Evolutionary conservation across 2,329 filamentous ascomycete species (phyloP).

Genomic region (Septoria linicola): DNA sequence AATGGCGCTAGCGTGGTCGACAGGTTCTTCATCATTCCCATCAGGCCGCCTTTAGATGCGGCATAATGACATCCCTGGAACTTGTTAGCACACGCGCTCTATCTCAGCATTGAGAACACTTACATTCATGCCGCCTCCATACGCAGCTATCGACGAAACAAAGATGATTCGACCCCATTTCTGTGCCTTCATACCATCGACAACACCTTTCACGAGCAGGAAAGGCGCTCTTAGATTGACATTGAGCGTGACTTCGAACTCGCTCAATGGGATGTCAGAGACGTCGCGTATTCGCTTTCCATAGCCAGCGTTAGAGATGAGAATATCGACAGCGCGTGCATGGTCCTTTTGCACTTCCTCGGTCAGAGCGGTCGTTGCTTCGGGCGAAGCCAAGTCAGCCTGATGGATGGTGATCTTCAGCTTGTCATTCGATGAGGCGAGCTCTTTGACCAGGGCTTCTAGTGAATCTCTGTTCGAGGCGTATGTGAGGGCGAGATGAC

Average conservation of each 20-base stretch:
- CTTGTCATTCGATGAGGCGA: slow-evolving; percentile 18
- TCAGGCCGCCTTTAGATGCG: slow-evolving; percentile 44
- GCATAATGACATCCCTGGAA: slow-evolving; percentile 30
- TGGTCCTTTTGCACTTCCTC: slow-evolving; percentile 55
- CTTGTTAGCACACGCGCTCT: slow-evolving; percentile 3
- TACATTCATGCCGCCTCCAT: slow-evolving; percentile 64
- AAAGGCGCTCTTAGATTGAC: slow-evolving; percentile 64
- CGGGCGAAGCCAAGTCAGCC: slow-evolving; percentile 56
- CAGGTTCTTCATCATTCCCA: slow-evolving; percentile 65
- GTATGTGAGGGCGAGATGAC: slow-evolving; percentile 60
- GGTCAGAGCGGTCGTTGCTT: slow-evolving; percentile 56
- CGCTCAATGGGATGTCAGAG: slow-evolving; percentile 59
- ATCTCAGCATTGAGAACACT: slow-evolving; percentile 36
- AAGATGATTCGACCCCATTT: slow-evolving; percentile 65
- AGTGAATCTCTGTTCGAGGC: slow-evolving; percentile 51
- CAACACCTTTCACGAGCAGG: slow-evolving; percentile 59
- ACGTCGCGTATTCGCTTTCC: slow-evolving; percentile 58
- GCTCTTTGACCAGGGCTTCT: slow-evolving; percentile 42
- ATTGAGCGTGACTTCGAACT: slow-evolving; percentile 63
- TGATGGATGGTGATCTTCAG: slow-evolving; percentile 55
- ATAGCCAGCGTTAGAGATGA: slow-evolving; percentile 66
- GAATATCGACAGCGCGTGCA: slow-evolving; percentile 58
- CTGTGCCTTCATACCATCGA: slow-evolving; percentile 60
- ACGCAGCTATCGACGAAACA: slow-evolving; percentile 62
- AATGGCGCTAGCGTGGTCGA: slow-evolving; percentile 58